These are phyloP conservation scores for Xenosphaeropsis pyriputrescens DNA, from an alignment of 2,329 filamentous ascomycete species.

Conservation along the genomic window DNA sequence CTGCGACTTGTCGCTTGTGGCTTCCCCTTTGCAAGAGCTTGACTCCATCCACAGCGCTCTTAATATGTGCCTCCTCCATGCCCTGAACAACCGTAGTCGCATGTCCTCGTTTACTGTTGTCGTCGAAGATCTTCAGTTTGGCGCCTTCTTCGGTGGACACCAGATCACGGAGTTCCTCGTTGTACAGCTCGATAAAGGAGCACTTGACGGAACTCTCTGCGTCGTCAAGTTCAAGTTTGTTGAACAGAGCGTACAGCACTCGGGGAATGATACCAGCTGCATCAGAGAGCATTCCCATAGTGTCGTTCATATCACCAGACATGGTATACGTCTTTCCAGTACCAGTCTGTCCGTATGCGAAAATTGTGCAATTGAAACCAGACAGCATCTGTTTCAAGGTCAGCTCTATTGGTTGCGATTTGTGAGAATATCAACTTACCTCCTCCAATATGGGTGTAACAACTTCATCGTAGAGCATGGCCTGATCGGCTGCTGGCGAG, in stretches of 20 bases:
- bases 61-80: conserved; percentile 94
- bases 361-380: conserved; percentile 97
- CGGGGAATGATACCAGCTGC: conserved; percentile 91
- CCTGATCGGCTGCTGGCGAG: conserved; percentile 85
- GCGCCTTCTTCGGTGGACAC: conserved; percentile 66
- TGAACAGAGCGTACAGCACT: conserved; percentile 75
- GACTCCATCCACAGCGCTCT: conserved; percentile 71
- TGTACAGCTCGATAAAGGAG: conserved; percentile 97
- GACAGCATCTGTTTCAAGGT: conserved; percentile 55
- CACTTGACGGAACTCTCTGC: conserved; percentile 86
- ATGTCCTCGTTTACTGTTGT: conserved; percentile 74
- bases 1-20: conserved; percentile 90
- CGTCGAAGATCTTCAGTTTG: conserved; percentile 94
- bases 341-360: conserved; percentile 94
- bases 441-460: conserved; percentile 88
- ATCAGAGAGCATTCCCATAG: conserved; percentile 72
- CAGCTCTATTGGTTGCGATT: conserved; percentile 1
- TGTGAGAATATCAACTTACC: conserved; percentile 32
- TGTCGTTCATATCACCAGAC: conserved; percentile 93
- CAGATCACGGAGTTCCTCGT: conserved; percentile 87
- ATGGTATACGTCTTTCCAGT: conserved; percentile 99
- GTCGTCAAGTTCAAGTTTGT: conserved; percentile 64
- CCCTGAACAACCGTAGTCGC: conserved; percentile 82
- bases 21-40: conserved; percentile 80
- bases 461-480: conserved; percentile 88